These are phyloP conservation scores for Coemansia sp. DNA, from an alignment of 192 early-diverging fungal genomes.

Conservation along the genomic window DNA sequence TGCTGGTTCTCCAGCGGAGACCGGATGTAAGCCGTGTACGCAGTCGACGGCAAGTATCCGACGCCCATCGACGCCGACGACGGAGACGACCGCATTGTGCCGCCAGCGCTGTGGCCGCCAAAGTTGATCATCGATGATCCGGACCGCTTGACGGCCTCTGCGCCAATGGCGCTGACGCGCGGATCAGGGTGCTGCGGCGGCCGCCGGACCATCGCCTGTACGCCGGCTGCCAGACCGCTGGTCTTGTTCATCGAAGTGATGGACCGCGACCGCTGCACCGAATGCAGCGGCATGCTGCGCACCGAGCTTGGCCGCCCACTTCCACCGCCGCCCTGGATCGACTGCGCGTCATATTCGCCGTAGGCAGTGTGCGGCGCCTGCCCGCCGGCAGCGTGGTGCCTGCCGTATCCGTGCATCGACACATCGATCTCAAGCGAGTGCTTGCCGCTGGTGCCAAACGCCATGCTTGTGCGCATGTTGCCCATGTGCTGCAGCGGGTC, in stretches of 20 bases:
- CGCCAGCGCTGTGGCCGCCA: constrained; percentile 14
- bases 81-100: constrained; percentile 35
- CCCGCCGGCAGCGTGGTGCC: neutral
- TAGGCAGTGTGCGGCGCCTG: constrained; percentile 18
- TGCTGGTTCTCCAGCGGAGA: constrained; percentile 54
- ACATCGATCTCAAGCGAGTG: constrained; percentile 26
- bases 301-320: constrained; percentile 50
- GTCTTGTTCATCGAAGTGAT: constrained; percentile 46
- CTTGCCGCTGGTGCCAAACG: constrained; percentile 24
- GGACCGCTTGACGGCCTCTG: constrained; percentile 25
- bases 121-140: constrained; percentile 40
- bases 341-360: constrained; percentile 30
- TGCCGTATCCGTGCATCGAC: neutral
- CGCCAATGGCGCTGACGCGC: constrained; percentile 12
- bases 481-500: constrained; percentile 16
- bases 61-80: constrained; percentile 48
- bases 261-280: constrained; percentile 49
- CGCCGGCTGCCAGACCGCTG: neutral
- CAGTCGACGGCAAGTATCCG: constrained; percentile 26
- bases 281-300: constrained; percentile 52
- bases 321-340: constrained; percentile 10
- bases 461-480: constrained; percentile 22
- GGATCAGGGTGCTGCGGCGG: constrained; percentile 42
- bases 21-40: constrained; percentile 42
- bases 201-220: constrained; percentile 3